These are phyloP conservation scores for Aleurites moluccanus DNA, from an alignment of 441 rosid genomes.

Conservation along the genomic window DNA sequence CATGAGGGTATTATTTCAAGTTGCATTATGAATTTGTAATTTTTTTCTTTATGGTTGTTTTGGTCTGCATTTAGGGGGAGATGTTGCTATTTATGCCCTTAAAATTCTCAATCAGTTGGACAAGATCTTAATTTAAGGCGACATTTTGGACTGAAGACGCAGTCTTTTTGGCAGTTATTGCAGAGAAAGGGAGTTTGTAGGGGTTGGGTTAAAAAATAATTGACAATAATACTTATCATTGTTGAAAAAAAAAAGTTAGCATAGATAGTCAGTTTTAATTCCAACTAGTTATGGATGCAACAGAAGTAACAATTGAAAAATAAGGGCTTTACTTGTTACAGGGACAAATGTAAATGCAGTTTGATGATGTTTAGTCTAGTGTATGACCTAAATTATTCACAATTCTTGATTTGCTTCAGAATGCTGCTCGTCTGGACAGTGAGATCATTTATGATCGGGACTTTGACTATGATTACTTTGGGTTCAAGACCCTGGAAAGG, in stretches of 20 bases:
- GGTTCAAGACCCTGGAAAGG: constrained; percentile 89
- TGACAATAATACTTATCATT: neutral
- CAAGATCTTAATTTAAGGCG: too few relatives aligned
- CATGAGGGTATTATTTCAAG: constrained; percentile 54
- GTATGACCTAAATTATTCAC: neutral
- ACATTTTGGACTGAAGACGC: too few relatives aligned
- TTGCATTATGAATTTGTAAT: neutral
- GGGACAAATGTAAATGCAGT: neutral
- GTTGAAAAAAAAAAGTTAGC: neutral
- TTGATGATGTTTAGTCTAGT: neutral
- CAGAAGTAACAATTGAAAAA: neutral
- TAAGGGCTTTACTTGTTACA: neutral
- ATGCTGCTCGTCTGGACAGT: constrained; percentile 79
- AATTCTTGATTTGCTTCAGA: constrained; percentile 37
- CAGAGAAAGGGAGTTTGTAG: neutral
- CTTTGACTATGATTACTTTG: constrained; percentile 90
- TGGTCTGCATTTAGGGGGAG: neutral
- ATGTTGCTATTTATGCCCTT: too few relatives aligned
- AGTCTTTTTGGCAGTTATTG: neutral
- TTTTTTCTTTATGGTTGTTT: neutral
- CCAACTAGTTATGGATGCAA: neutral
- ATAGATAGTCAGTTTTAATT: neutral
- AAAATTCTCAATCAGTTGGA: too few relatives aligned
- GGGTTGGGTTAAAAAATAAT: neutral
- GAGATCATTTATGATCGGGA: constrained; percentile 91